Conservation (phyloP, 768 basidiomycete species). For the Ramaria sp. region DNA sequence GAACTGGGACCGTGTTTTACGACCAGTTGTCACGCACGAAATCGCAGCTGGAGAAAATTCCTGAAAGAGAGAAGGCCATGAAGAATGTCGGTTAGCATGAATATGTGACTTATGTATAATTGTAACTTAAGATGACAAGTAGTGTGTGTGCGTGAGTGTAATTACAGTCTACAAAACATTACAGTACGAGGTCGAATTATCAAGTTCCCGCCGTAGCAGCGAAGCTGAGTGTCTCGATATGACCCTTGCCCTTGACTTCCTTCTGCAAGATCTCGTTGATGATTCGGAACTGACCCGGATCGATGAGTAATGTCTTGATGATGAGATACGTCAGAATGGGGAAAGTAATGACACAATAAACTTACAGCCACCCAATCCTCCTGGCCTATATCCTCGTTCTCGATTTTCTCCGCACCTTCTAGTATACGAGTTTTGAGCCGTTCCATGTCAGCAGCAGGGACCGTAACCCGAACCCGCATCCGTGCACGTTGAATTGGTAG, state of each 20-base stretch:
- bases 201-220: conserved; percentile 40
- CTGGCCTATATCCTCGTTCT: conserved; percentile 63
- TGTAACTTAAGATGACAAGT: neutral
- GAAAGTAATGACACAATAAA: conserved; percentile 6
- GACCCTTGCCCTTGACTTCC: conserved; percentile 80
- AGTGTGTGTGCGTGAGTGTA: neutral
- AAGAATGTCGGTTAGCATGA: neutral
- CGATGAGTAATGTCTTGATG: conserved; percentile 79
- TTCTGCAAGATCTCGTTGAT: conserved; percentile 86
- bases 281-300: conserved; percentile 83
- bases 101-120: neutral
- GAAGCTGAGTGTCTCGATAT: conserved; percentile 74
- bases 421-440: conserved; percentile 60
- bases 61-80: neutral
- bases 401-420: conserved; percentile 70
- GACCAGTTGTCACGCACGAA: conserved; percentile 35
- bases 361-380: conserved; percentile 85
- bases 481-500: conserved; percentile 87
- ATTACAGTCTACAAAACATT: neutral
- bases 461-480: conserved; percentile 80
- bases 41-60: neutral
- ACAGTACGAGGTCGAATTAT: neutral
- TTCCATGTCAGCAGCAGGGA: conserved; percentile 59
- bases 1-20: conserved; percentile 68
- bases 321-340: neutral